A percentile compares a stretch with the other conserved stretches of the same genome.
Evolutionary conservation across 2,329 filamentous ascomycete species (phyloP).

Genomic region (Cladobotryum mycophilum): DNA sequence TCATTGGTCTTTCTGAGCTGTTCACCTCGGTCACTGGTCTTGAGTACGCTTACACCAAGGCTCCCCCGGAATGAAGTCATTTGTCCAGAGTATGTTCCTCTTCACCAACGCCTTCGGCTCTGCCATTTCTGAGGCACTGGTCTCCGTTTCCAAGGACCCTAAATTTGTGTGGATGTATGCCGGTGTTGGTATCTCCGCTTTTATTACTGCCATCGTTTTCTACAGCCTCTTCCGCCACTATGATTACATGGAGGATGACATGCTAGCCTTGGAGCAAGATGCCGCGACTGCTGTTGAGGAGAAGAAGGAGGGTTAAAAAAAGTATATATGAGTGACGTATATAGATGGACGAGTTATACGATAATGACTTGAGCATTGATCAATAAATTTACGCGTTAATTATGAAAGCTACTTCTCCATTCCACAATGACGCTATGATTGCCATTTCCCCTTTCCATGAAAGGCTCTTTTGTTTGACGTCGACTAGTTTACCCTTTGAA

Average conservation of each 20-base stretch:
- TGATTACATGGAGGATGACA: slow-evolving; percentile 31
- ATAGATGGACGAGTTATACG: not conserved
- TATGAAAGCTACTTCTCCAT: no score
- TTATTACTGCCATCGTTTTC: slow-evolving; percentile 46
- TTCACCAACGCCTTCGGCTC: slow-evolving; percentile 54
- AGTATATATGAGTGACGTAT: not conserved
- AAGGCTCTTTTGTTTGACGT: not conserved
- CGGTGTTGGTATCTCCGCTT: slow-evolving; percentile 45
- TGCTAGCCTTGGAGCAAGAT: slow-evolving; percentile 33
- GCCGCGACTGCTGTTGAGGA: not conserved
- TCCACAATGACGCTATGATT: no score
- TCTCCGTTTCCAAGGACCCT: slow-evolving; percentile 55
- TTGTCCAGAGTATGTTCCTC: slow-evolving; percentile 53
- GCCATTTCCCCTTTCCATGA: no score
- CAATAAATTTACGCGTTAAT: no score
- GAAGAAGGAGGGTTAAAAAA: slow-evolving; percentile 5
- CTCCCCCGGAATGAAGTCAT: slow-evolving; percentile 63
- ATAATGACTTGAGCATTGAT: not conserved
- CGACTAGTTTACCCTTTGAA: not conserved
- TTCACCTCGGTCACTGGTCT: slow-evolving; percentile 62
- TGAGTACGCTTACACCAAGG: slow-evolving; percentile 70
- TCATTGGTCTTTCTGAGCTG: slow-evolving; percentile 54
- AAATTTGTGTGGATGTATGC: slow-evolving; percentile 62
- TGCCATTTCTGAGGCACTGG: slow-evolving; percentile 55
- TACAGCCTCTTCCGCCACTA: slow-evolving; percentile 37